A percentile compares a stretch with the other conserved stretches of the same genome.
These are phyloP conservation scores for Peribolospora baueri DNA, from an alignment of 768 basidiomycete genomes.

Conservation along the genomic window DNA sequence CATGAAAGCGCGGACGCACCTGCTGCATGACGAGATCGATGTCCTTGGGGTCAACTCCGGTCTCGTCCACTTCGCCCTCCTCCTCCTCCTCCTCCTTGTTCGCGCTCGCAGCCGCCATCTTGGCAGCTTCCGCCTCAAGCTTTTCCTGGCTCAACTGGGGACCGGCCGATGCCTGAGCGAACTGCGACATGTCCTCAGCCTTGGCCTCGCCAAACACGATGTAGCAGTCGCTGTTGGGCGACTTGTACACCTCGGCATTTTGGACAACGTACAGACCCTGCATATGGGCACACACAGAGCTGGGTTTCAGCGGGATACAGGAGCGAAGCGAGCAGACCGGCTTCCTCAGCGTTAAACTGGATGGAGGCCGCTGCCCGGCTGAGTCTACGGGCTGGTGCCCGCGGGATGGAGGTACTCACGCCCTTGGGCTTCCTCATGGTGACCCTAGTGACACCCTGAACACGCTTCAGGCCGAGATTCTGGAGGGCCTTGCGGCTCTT, in stretches of 20 bases:
- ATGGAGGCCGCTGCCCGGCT: too few species aligned
- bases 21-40: slow-evolving; percentile 49
- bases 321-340: neutral
- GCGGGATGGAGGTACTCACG: slow-evolving; percentile 25
- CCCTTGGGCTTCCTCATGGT: slow-evolving; percentile 87
- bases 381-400: too few species aligned
- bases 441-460: slow-evolving; percentile 79
- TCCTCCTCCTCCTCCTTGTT: slow-evolving; percentile 34
- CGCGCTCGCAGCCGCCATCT: slow-evolving; percentile 20
- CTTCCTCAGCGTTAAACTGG: neutral
- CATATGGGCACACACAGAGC: neutral
- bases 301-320: neutral
- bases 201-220: slow-evolving; percentile 85
- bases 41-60: slow-evolving; percentile 74
- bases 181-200: slow-evolving; percentile 8
- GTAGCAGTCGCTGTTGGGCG: slow-evolving; percentile 83
- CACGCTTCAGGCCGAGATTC: slow-evolving; percentile 71
- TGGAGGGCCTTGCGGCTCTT: slow-evolving; percentile 33
- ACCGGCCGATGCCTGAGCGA: slow-evolving; percentile 5
- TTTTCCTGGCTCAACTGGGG: slow-evolving; percentile 32
- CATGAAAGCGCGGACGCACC: slow-evolving; percentile 5
- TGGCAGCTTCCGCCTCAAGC: slow-evolving; percentile 24
- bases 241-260: slow-evolving; percentile 92
- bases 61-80: slow-evolving; percentile 59
- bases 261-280: slow-evolving; percentile 79